A percentile compares a stretch with the other conserved stretches of the same genome.
phyloP scores from a whole-genome alignment of 352 stramenopile genomes.

The Phytophthora podocarpi region DNA sequence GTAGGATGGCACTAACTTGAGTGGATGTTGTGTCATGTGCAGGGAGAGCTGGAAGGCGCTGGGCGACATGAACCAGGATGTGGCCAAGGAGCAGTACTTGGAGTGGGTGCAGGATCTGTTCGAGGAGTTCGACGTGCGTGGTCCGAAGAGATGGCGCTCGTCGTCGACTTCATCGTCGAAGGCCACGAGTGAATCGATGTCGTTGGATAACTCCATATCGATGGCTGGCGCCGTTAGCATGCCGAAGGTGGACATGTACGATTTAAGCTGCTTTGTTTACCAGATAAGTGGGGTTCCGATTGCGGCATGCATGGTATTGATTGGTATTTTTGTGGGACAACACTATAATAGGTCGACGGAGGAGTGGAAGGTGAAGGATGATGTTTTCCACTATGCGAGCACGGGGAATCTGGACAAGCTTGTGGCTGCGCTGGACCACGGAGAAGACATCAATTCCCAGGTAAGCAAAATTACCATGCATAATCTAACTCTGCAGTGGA shows the following conservation, averaged over 20 bases:
- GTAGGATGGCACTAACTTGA: neutral
- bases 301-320: slow-evolving; percentile 3
- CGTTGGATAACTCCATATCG: slow-evolving; percentile 41
- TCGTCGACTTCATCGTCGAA: slow-evolving; percentile 23
- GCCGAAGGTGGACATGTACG: slow-evolving; percentile 74
- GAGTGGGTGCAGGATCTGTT: slow-evolving; percentile 76
- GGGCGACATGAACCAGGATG: slow-evolving; percentile 52
- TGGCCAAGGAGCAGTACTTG: slow-evolving; percentile 73
- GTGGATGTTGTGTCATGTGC: neutral
- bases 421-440: slow-evolving; percentile 42
- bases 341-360: slow-evolving; percentile 57
- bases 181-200: slow-evolving; percentile 35
- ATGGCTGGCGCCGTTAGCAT: slow-evolving; percentile 68
- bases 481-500: neutral
- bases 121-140: slow-evolving; percentile 63
- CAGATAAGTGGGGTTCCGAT: neutral
- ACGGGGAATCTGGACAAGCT: slow-evolving; percentile 65
- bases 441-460: slow-evolving; percentile 53
- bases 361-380: slow-evolving; percentile 76
- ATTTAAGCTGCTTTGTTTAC: neutral
- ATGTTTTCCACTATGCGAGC: slow-evolving; percentile 76
- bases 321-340: neutral
- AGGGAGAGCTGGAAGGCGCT: slow-evolving; percentile 78
- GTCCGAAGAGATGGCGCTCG: slow-evolving; percentile 28
- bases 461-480: slow-evolving; percentile 4